These are phyloP conservation scores for Aspergillus unguis DNA, from an alignment of 2,329 filamentous ascomycete species.

Conservation along the genomic window DNA sequence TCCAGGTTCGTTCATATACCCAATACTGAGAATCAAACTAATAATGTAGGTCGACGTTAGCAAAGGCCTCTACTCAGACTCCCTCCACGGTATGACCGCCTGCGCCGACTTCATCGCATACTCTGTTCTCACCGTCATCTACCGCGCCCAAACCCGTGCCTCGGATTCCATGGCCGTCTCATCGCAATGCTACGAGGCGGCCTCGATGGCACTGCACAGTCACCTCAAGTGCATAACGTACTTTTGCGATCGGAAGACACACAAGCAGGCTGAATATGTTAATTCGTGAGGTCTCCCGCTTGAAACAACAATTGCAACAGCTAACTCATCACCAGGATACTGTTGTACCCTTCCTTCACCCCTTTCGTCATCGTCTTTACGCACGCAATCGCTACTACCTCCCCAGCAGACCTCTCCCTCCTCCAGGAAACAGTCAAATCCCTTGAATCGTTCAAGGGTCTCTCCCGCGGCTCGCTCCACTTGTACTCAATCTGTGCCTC, in stretches of 20 bases:
- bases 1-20: conserved; percentile 17
- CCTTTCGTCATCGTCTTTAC: conserved; percentile 29
- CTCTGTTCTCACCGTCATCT: conserved; percentile 24
- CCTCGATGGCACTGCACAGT: conserved; percentile 23
- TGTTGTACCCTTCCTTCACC: conserved; percentile 27
- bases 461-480: conserved; percentile 21
- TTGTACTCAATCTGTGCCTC: conserved; percentile 22
- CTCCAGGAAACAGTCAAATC: conserved; percentile 24
- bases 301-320: not conserved
- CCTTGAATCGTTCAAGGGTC: conserved; percentile 19
- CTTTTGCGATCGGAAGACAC: conserved; percentile 23
- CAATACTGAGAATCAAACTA: too few species aligned
- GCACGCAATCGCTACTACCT: conserved; percentile 27
- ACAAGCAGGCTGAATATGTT: conserved; percentile 29
- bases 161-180: conserved; percentile 24
- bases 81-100: conserved; percentile 24
- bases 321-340: conserved; percentile 12
- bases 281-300: conserved; percentile 18
- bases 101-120: conserved; percentile 27
- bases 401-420: conserved; percentile 18
- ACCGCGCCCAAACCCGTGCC: conserved; percentile 24
- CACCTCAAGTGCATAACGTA: conserved; percentile 27
- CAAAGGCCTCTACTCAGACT: conserved; percentile 22
- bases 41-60: conserved; percentile 22
- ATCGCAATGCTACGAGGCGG: conserved; percentile 25